Percentiles rank a stretch among this genome's conserved stretches.
Conservation (phyloP, 2,329 filamentous ascomycete species). For the Zymoseptoria pseudotritici region DNA sequence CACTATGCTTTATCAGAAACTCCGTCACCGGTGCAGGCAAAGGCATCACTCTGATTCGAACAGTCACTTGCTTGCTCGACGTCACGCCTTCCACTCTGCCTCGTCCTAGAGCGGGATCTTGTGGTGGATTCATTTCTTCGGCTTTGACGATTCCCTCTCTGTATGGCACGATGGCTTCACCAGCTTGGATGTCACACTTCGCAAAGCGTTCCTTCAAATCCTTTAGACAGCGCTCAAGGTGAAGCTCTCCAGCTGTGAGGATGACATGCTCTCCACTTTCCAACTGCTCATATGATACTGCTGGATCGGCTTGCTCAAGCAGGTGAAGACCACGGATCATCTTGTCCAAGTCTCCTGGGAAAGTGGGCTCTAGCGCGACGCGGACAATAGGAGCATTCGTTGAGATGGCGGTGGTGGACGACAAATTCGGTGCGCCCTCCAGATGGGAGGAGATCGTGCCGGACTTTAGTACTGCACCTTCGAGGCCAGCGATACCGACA, state of each 20-base stretch:
- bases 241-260: constrained; percentile 85
- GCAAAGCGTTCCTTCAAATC: constrained; percentile 90
- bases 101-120: constrained; percentile 76
- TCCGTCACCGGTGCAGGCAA: constrained; percentile 72
- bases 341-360: constrained; percentile 83
- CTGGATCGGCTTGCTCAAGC: constrained; percentile 90
- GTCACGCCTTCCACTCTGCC: constrained; percentile 70
- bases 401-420: constrained; percentile 70
- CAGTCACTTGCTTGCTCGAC: constrained; percentile 75
- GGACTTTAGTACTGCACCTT: constrained; percentile 90
- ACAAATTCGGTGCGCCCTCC: constrained; percentile 81
- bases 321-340: constrained; percentile 85
- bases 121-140: constrained; percentile 85
- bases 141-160: constrained; percentile 78
- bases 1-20: constrained; percentile 73
- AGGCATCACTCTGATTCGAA: constrained; percentile 70
- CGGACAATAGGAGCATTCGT: constrained; percentile 76
- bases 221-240: constrained; percentile 87
- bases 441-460: constrained; percentile 86
- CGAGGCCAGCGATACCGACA: constrained; percentile 88
- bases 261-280: constrained; percentile 92
- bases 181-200: constrained; percentile 87
- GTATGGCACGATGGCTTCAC: constrained; percentile 91
- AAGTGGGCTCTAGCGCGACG: constrained; percentile 87
- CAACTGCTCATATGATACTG: constrained; percentile 90